Percentiles rank a stretch among this genome's conserved stretches.
Conservation (phyloP, 345 rosid genomes). For the Streptanthus diversifolius region DNA sequence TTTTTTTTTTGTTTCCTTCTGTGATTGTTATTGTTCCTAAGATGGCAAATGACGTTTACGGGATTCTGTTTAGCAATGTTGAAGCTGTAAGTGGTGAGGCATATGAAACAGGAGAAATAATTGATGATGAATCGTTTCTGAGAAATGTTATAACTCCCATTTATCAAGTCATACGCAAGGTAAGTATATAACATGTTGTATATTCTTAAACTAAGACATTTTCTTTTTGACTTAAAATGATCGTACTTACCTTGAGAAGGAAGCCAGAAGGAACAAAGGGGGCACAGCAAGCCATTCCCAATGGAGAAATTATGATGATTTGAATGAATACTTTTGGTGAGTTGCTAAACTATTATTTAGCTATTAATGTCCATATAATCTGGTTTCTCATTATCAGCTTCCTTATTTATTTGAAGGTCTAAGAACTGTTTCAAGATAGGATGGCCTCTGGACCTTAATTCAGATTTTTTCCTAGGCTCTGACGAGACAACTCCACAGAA, state of each 20-base stretch:
- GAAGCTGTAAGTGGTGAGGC: conserved; percentile 55
- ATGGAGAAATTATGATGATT: conserved; percentile 97
- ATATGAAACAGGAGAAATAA: conserved; percentile 41
- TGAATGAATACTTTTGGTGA: conserved; percentile 97
- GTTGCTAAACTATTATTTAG: neutral
- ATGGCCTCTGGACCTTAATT: conserved; percentile 63
- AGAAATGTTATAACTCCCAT: conserved; percentile 70
- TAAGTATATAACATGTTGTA: conserved; percentile 29
- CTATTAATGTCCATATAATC: neutral
- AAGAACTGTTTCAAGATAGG: conserved; percentile 52
- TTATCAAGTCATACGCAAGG: conserved; percentile 70
- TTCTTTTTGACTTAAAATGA: conserved; percentile 9
- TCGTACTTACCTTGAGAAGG: conserved; percentile 51
- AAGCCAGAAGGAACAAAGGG: conserved; percentile 66
- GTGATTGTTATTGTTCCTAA: conserved; percentile 29
- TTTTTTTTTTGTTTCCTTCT: conserved; percentile 4
- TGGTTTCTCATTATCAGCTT: conserved; percentile 3
- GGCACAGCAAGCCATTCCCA: conserved; percentile 92
- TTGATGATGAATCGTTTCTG: conserved; percentile 77
- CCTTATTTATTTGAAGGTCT: conserved; percentile 54
- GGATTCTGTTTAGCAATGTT: conserved; percentile 50
- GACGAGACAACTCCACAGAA: conserved; percentile 39
- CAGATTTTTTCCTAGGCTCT: conserved; percentile 66
- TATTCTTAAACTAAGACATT: no score
- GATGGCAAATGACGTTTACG: conserved; percentile 78